phyloP scores from a whole-genome alignment of 73 alveolate genomes.

The Paraurostyla sp. region DNA sequence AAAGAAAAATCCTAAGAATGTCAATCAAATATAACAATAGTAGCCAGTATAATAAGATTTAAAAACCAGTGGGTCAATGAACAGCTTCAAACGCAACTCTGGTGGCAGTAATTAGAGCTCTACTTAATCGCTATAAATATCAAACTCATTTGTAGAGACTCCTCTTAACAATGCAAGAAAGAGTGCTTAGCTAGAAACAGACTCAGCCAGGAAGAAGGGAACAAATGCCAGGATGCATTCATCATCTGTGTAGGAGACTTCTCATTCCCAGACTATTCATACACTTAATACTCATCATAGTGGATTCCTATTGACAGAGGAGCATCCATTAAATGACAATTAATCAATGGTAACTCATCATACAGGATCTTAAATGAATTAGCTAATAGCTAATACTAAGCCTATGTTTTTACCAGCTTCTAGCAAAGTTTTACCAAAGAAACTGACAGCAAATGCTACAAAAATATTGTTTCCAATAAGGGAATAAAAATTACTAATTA shows the following conservation, averaged over 20 bases:
- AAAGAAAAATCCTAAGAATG: constrained; percentile 50
- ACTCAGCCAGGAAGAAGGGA: constrained; percentile 13
- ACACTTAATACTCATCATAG: no score
- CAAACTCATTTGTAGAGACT: background rate
- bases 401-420: constrained; percentile 23
- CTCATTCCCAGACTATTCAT: no score
- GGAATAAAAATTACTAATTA: constrained; percentile 43
- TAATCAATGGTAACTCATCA: no score
- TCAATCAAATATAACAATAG: no score
- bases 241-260: constrained; percentile 18
- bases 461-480: constrained; percentile 52
- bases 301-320: no score
- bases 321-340: no score
- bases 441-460: constrained; percentile 21
- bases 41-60: background rate
- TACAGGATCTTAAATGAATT: constrained; percentile 12
- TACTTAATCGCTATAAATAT: background rate
- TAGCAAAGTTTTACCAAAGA: constrained; percentile 5
- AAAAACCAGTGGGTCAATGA: background rate
- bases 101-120: constrained; percentile 33
- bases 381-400: background rate
- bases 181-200: background rate
- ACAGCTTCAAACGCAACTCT: background rate
- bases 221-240: constrained; percentile 19
- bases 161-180: background rate